phyloP scores from a whole-genome alignment of 495 filamentous ascomycete genomes.

The Penicillium manginii region DNA sequence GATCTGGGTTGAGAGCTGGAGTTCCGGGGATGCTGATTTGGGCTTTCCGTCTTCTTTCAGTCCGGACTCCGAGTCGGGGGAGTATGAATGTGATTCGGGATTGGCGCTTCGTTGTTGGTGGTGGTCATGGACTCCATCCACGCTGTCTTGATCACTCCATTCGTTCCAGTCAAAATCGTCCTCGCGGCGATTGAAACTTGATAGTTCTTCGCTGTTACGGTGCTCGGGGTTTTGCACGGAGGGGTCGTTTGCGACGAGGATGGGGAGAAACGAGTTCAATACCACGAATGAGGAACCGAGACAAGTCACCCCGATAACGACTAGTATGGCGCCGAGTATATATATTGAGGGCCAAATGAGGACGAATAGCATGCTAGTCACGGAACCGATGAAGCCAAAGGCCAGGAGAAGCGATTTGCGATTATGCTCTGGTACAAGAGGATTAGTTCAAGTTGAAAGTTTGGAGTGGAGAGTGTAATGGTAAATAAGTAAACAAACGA shows the following conservation, averaged over 20 bases:
- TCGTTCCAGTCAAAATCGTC: slow-evolving; percentile 34
- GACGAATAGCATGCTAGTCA: slow-evolving; percentile 82
- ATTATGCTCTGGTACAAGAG: slow-evolving; percentile 36
- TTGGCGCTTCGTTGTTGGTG: too few relatives aligned
- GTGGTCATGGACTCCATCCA: slow-evolving; percentile 32
- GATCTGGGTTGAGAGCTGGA: slow-evolving; percentile 76
- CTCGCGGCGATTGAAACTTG: slow-evolving; percentile 21
- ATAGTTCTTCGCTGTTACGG: slow-evolving; percentile 28
- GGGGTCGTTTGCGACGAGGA: slow-evolving; percentile 51
- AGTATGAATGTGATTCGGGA: too few relatives aligned
- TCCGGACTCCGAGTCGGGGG: slow-evolving; percentile 9
- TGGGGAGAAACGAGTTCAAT: slow-evolving; percentile 54
- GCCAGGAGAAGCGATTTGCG: slow-evolving; percentile 74
- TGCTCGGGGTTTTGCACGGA: slow-evolving; percentile 40
- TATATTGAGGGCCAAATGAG: slow-evolving; percentile 71
- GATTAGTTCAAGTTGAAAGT: not conserved
- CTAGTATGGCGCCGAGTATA: slow-evolving; percentile 74
- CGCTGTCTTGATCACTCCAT: slow-evolving; percentile 39
- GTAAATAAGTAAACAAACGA: not conserved
- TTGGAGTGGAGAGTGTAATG: too few relatives aligned
- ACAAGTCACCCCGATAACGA: slow-evolving; percentile 81
- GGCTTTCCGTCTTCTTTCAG: slow-evolving; percentile 11
- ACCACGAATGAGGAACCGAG: slow-evolving; percentile 57
- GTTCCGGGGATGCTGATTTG: slow-evolving; percentile 58
- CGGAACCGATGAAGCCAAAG: slow-evolving; percentile 79